phyloP scores from a whole-genome alignment of 1,284 basidiomycete species.

The Apiotrichum veenhuisii region DNA sequence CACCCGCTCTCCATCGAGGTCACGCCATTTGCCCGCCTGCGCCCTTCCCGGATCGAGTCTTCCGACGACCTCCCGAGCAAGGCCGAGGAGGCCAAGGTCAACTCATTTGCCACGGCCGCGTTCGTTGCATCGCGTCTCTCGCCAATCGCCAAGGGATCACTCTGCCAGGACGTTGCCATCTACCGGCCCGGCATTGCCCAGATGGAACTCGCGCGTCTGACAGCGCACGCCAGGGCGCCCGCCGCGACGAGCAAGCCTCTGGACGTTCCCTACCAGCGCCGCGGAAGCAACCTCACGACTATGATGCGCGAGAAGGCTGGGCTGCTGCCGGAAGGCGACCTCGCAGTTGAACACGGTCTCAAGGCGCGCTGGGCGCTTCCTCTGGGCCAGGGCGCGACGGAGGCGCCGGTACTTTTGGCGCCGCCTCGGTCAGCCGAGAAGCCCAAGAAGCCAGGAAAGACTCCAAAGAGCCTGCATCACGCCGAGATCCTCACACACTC shows the following conservation, averaged over 20 bases:
- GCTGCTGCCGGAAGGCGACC: constrained; percentile 42
- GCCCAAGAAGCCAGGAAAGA: constrained; percentile 42
- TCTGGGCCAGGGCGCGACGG: constrained; percentile 55
- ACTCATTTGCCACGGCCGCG: constrained; percentile 9
- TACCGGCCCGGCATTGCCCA: constrained; percentile 20
- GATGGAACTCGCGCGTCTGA: constrained; percentile 31
- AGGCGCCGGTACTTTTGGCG: background rate
- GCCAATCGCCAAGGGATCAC: constrained; percentile 18
- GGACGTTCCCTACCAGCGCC: constrained; percentile 2
- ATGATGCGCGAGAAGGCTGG: constrained; percentile 39
- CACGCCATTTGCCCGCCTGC: constrained; percentile 58
- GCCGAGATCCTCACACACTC: constrained; percentile 74
- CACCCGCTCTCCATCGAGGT: constrained; percentile 59
- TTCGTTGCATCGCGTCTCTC: constrained; percentile 21
- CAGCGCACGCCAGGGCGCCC: background rate
- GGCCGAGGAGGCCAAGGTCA: constrained; percentile 3
- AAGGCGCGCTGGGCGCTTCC: constrained; percentile 67
- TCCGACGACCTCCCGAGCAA: constrained; percentile 1
- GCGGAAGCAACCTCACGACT: constrained; percentile 40
- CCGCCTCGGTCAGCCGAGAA: background rate
- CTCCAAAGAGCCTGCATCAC: constrained; percentile 58
- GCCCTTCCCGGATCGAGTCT: background rate
- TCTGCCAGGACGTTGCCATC: constrained; percentile 34
- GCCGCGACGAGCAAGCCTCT: background rate
- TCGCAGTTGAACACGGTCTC: constrained; percentile 56